A percentile compares a stretch with the other conserved stretches of the same genome.
Evolutionary conservation across 1,139 yeast species (phyloP).

Genomic region (Saccharomyces hybrid): DNA sequence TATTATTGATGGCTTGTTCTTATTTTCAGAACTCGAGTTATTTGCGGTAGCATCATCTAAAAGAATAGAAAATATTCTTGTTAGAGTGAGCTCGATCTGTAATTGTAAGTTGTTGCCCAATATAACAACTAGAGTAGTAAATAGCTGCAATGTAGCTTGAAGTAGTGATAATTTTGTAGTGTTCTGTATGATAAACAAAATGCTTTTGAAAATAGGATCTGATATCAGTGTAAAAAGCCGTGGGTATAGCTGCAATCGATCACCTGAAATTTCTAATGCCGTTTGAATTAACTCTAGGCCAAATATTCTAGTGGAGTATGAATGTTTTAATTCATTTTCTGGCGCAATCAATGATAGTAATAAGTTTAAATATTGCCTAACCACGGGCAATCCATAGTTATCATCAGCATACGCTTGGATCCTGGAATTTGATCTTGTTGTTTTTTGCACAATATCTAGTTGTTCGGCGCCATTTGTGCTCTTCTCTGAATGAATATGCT

Average conservation of each 20-base stretch:
- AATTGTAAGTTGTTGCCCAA: conserved; percentile 53
- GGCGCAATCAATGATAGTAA: conserved; percentile 82
- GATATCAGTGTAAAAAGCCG: conserved; percentile 61
- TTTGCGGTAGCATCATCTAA: conserved; percentile 32
- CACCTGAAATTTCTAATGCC: conserved; percentile 78
- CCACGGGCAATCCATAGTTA: conserved; percentile 34
- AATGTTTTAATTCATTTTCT: conserved; percentile 72
- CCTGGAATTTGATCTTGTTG: background rate
- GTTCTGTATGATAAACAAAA: conserved; percentile 69
- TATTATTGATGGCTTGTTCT: conserved; percentile 38
- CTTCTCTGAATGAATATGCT: conserved; percentile 1
- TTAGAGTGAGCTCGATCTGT: conserved; percentile 61
- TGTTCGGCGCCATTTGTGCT: background rate
- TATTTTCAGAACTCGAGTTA: conserved; percentile 17
- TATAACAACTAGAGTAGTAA: conserved; percentile 57
- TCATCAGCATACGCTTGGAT: conserved; percentile 11
- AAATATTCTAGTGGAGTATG: conserved; percentile 79
- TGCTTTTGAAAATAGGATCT: conserved; percentile 75
- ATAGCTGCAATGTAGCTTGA: conserved; percentile 67
- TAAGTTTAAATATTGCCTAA: conserved; percentile 47
- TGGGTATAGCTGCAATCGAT: conserved; percentile 56
- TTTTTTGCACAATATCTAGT: background rate
- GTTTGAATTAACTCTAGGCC: conserved; percentile 70
- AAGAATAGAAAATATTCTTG: conserved; percentile 50
- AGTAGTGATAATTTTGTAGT: conserved; percentile 60